phyloP scores from a whole-genome alignment of 2,329 filamentous ascomycete genomes.

The Pyrenophora tritici-repentis region DNA sequence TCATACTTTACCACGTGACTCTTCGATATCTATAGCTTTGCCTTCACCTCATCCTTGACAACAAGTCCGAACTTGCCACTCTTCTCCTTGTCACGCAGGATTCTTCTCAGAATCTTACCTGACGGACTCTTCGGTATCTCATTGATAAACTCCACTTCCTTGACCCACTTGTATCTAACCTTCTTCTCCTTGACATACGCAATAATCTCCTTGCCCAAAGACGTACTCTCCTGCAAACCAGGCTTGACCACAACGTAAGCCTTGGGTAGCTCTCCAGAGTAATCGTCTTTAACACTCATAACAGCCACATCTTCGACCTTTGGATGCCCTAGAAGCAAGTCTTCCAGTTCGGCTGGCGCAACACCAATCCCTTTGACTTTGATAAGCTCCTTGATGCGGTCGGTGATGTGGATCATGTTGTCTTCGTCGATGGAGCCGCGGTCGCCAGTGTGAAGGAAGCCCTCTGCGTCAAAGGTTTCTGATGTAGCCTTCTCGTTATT shows the following conservation, averaged over 20 bases:
- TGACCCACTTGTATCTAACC: conserved; percentile 54
- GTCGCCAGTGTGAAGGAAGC: conserved; percentile 64
- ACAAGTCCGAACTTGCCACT: conserved; percentile 36
- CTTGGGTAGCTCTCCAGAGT: conserved; percentile 54
- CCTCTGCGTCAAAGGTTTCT: conserved; percentile 54
- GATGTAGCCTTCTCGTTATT: conserved; percentile 50
- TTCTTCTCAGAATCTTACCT: conserved; percentile 55
- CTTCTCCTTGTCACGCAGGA: conserved; percentile 51
- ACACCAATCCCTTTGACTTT: conserved; percentile 69
- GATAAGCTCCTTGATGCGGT: conserved; percentile 71
- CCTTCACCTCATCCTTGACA: conserved; percentile 29
- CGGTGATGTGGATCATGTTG: conserved; percentile 62
- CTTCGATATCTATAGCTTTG: conserved; percentile 46
- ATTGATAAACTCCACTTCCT: conserved; percentile 53
- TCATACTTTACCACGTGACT: not conserved
- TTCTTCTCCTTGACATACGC: conserved; percentile 52
- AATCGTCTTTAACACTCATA: conserved; percentile 59
- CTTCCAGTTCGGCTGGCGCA: conserved; percentile 67
- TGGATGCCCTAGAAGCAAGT: conserved; percentile 62
- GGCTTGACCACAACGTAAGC: conserved; percentile 52
- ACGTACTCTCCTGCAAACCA: conserved; percentile 34
- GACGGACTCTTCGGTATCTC: conserved; percentile 55
- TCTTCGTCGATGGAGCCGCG: conserved; percentile 61
- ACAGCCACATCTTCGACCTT: conserved; percentile 64
- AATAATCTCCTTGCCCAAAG: conserved; percentile 50